Evolutionary conservation across 2,329 filamentous ascomycete species (phyloP).

Genomic region (Cladosporium velox): DNA sequence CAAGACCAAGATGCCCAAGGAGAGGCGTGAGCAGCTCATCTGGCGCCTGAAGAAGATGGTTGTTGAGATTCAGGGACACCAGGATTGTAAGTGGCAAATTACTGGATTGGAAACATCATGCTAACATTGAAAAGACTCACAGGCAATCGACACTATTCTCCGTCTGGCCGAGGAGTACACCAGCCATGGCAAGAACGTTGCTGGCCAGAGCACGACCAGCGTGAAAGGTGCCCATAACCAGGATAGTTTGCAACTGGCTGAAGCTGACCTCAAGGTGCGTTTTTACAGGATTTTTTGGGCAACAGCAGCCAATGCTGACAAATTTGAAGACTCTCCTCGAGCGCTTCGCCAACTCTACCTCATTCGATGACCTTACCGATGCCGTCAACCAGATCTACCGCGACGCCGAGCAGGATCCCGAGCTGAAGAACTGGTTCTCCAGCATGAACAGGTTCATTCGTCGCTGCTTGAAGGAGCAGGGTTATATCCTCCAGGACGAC

Average conservation of each 20-base stretch:
- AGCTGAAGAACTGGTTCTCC: constrained; percentile 89
- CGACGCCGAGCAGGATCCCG: constrained; percentile 81
- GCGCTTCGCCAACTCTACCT: constrained; percentile 93
- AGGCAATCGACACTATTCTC: constrained; percentile 86
- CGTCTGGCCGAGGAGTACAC: constrained; percentile 82
- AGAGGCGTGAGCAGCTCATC: constrained; percentile 88
- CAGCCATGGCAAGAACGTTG: constrained; percentile 67
- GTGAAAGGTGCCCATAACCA: constrained; percentile 71
- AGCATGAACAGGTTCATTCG: constrained; percentile 75
- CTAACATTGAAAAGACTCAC: constrained; percentile 60
- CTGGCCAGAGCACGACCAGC: constrained; percentile 65
- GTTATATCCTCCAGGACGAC: constrained; percentile 81
- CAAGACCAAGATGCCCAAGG: constrained; percentile 81
- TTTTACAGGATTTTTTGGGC: constrained; percentile 43
- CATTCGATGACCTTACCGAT: constrained; percentile 79
- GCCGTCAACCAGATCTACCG: constrained; percentile 82
- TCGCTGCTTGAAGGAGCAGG: constrained; percentile 82
- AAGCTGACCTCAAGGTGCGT: constrained; percentile 74
- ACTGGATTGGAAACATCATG: background rate
- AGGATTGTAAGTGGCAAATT: constrained; percentile 65
- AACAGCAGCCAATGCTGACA: constrained; percentile 52
- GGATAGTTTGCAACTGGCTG: constrained; percentile 67
- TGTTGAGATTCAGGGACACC: constrained; percentile 91
- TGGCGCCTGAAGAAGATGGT: constrained; percentile 98
- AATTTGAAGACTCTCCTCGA: constrained; percentile 75